These are phyloP conservation scores for Blepharisma japonicum DNA, from an alignment of 73 alveolate genomes.

Conservation along the genomic window DNA sequence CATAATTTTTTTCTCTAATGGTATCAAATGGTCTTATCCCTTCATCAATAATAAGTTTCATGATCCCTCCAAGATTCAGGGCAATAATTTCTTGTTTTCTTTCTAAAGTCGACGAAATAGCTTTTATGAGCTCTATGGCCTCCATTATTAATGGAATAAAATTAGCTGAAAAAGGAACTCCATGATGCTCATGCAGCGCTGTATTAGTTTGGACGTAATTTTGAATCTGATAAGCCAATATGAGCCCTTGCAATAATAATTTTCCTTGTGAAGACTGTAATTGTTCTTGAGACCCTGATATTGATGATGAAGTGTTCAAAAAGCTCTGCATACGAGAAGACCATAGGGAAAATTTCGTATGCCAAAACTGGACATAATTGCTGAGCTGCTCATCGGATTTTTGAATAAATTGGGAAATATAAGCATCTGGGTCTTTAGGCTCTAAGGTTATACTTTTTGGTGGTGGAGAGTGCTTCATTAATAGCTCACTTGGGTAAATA, in stretches of 20 bases:
- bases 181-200: conserved; percentile 31
- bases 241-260: neutral
- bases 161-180: conserved; percentile 37
- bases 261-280: neutral
- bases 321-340: conserved; percentile 45
- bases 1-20: conserved; percentile 5
- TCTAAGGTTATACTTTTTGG: conserved; percentile 66
- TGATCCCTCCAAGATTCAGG: neutral
- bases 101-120: conserved; percentile 30
- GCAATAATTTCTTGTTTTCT: conserved; percentile 30
- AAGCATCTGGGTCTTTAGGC: conserved; percentile 69
- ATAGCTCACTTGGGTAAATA: conserved; percentile 66
- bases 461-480: conserved; percentile 66
- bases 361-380: conserved; percentile 30
- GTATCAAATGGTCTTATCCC: conserved; percentile 19
- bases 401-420: conserved; percentile 29
- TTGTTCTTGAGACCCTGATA: neutral
- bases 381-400: conserved; percentile 40
- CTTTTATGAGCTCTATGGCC: conserved; percentile 32
- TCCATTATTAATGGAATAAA: conserved; percentile 27
- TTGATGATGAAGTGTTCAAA: conserved; percentile 38
- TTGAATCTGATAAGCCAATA: conserved; percentile 33
- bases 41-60: conserved; percentile 15
- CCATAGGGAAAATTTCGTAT: conserved; percentile 46
- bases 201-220: conserved; percentile 25